Conservation (phyloP, 306 rosid species). For the Acacia confusa region DNA sequence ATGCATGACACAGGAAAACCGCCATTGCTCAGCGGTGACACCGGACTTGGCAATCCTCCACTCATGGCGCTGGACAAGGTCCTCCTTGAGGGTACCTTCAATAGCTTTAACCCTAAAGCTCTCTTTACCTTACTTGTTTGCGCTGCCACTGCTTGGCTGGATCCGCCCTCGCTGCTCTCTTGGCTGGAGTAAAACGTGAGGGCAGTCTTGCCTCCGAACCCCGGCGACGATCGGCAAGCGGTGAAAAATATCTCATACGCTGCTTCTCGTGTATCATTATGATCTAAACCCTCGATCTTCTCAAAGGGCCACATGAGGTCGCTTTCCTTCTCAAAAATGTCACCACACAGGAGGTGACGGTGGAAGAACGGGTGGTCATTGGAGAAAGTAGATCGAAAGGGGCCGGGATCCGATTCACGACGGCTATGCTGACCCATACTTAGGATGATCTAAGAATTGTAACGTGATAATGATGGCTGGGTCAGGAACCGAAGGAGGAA, state of each 20-base stretch:
- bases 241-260: slow-evolving; percentile 55
- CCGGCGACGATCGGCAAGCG: slow-evolving; percentile 47
- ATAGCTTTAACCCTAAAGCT: slow-evolving; percentile 73
- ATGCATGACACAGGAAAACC: slow-evolving; percentile 37
- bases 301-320: slow-evolving; percentile 37
- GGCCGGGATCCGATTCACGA: slow-evolving; percentile 59
- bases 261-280: slow-evolving; percentile 30
- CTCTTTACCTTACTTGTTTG: slow-evolving; percentile 77
- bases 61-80: slow-evolving; percentile 36
- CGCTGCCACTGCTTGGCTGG: slow-evolving; percentile 47
- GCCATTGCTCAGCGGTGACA: slow-evolving; percentile 42
- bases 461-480: slow-evolving; percentile 25
- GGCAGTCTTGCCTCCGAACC: slow-evolving; percentile 85
- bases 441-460: not conserved
- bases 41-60: slow-evolving; percentile 48
- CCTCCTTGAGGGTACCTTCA: slow-evolving; percentile 71
- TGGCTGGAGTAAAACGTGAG: slow-evolving; percentile 60
- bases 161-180: slow-evolving; percentile 31
- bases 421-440: slow-evolving; percentile 87
- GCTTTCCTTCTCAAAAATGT: slow-evolving; percentile 22
- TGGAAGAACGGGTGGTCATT: slow-evolving; percentile 31
- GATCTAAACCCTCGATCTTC: slow-evolving; percentile 9
- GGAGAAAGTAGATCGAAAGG: slow-evolving; percentile 28
- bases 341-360: not conserved
- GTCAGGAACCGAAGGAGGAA: slow-evolving; percentile 6